These are phyloP conservation scores for Narthecium ossifragum DNA, from an alignment of 106 monocot species.

Conservation along the genomic window DNA sequence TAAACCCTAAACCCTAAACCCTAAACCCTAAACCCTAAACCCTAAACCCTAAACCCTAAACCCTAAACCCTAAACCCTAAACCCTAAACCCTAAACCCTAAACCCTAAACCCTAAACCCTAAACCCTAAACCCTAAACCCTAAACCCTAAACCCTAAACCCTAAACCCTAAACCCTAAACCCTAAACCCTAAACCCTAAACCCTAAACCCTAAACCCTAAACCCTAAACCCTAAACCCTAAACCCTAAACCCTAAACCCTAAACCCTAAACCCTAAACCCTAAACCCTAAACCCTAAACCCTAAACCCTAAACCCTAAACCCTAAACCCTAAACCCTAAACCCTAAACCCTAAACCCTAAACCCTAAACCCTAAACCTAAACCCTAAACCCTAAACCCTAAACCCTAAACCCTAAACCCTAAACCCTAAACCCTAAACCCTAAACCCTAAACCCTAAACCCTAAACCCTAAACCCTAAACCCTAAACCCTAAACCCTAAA, in stretches of 20 bases:
- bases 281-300: constrained; percentile 6
- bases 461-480: neutral
- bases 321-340: constrained; percentile 23
- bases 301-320: constrained; percentile 17
- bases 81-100: constrained; percentile 2
- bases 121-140: constrained; percentile 19
- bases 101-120: constrained; percentile 16
- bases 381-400: constrained; percentile 21
- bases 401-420: too few species aligned
- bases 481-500: too few species aligned
- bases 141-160: constrained; percentile 15
- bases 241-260: constrained; percentile 6
- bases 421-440: constrained; percentile 16
- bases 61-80: constrained; percentile 8
- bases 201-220: constrained; percentile 16
- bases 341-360: constrained; percentile 22
- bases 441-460: constrained; percentile 15
- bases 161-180: constrained; percentile 18
- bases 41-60: constrained; percentile 20
- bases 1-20: constrained; percentile 28
- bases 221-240: constrained; percentile 11
- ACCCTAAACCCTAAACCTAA: constrained; percentile 21
- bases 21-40: constrained; percentile 23
- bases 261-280: constrained; percentile 8
- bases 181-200: constrained; percentile 19